Base-by-base conservation (phyloP, 139 green algal genomes). In the Picochlorum sp. region DNA sequence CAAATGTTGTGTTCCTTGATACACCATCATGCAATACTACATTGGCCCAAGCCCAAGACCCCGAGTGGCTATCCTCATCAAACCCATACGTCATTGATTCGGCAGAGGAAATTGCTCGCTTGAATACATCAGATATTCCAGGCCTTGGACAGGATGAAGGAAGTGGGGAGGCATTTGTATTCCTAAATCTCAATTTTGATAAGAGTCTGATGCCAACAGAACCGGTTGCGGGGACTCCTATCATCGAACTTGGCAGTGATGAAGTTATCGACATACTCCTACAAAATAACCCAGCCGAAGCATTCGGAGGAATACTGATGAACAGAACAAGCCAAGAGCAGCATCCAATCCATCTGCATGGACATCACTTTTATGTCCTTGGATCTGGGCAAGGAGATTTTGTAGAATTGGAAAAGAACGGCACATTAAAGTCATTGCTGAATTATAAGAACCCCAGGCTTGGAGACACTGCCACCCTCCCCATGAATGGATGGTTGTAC, bases 341-440 rank as follows among this genome's bases (percentile, higher is more conserved):
- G 66, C 81, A 87, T 57, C 62, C 75, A 49, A 81, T 85, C 45
- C 81, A 87, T 74, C 26, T 86, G 31, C 81, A 87, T 56, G 81
- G 81, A 37, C 67, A 79, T 69, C 52, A 65, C 16, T 80, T 84
- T 58, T 82, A 69, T 69, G 57, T 85, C 23, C 62, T 79, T 23
- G 70, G 31, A 13, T 65, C 23, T 24, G 70, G 70, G 41, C 20
- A 30, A 23, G 73, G 71, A 13, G 52, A 49, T 14, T 80, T 69
- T 38, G 65, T 66, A 50, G n/a, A 63, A 11, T 6, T 58, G 15
- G 37, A 30, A 6, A 37, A 55, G n/a, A 44, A 47, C 11, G 18
- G 34, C 7, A 59, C 20, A 30, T 54, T 54, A 3, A 26, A 20
- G 6, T 20, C 16, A 13, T 9, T 54, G n/a, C 7, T 38, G 20